Evolutionary conservation across 176 grass and related monocot species (phyloP).

Genomic region (Stipa capillata): DNA sequence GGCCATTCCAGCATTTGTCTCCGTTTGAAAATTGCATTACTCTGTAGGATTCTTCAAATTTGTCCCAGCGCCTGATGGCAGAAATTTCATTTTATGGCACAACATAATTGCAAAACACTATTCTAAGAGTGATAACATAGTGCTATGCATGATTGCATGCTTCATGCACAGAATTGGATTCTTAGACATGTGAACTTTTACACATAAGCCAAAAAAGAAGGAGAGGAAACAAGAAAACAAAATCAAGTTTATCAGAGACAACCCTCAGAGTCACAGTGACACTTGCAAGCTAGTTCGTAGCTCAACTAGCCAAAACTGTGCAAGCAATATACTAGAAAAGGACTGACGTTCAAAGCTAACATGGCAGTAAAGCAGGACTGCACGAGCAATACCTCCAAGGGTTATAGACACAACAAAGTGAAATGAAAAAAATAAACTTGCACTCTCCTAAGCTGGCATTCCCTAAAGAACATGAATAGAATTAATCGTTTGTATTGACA

Average conservation of each 20-base stretch:
- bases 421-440: not conserved
- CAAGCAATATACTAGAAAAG: not conserved
- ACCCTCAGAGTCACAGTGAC: not conserved
- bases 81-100: not conserved
- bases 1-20: constrained; percentile 95
- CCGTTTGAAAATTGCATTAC: constrained; percentile 81
- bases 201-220: no score
- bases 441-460: not conserved
- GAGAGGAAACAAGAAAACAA: not conserved
- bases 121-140: not conserved
- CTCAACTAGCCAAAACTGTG: not conserved
- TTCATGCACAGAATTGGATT: not conserved
- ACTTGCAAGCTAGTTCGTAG: not conserved
- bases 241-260: not conserved
- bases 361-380: not conserved
- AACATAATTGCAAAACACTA: not conserved
- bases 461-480: not conserved
- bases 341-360: not conserved
- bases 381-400: not conserved
- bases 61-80: constrained; percentile 72
- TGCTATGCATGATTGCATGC: not conserved
- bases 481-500: not conserved
- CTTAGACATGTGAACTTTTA: not conserved
- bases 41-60: constrained; percentile 87
- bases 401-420: not conserved